Evolutionary conservation across 805 yeast genomes (phyloP).

Genomic region (Schwanniomyces polymorphus): DNA sequence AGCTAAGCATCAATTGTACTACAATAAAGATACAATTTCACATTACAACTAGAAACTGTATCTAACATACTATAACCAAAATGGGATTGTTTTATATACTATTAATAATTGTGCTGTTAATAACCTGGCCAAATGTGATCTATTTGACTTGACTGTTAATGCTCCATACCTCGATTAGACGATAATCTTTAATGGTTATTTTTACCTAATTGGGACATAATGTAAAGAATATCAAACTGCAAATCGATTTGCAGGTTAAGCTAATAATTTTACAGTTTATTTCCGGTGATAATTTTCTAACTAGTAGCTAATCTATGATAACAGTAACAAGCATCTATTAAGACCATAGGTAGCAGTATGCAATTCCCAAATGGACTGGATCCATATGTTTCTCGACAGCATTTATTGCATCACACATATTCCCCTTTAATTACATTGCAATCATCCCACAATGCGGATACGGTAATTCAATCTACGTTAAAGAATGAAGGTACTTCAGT

Average conservation of each 20-base stretch:
- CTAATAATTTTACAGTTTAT: neutral
- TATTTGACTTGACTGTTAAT: too few relatives aligned
- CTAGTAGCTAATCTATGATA: too few relatives aligned
- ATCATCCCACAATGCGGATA: conserved; percentile 47
- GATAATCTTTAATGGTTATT: neutral
- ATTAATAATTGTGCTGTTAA: too few relatives aligned
- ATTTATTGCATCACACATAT: conserved; percentile 44
- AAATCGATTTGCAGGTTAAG: neutral
- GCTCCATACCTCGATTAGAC: neutral
- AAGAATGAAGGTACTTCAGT: conserved; percentile 35
- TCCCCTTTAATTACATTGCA: conserved; percentile 55
- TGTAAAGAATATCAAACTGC: neutral
- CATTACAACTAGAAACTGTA: too few relatives aligned
- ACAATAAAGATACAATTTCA: too few relatives aligned
- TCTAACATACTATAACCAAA: too few relatives aligned
- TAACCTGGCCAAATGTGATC: too few relatives aligned
- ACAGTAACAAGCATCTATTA: neutral
- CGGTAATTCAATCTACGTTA: conserved; percentile 41
- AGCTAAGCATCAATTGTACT: too few relatives aligned
- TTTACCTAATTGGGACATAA: neutral
- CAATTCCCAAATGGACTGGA: conserved; percentile 36
- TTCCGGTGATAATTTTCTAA: too few relatives aligned
- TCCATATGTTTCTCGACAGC: conserved; percentile 40
- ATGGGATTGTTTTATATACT: too few relatives aligned
- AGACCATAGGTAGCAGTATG: conserved; percentile 1